phyloP scores from a whole-genome alignment of 2,329 filamentous ascomycete species.

The Xylariaceae sp. region DNA sequence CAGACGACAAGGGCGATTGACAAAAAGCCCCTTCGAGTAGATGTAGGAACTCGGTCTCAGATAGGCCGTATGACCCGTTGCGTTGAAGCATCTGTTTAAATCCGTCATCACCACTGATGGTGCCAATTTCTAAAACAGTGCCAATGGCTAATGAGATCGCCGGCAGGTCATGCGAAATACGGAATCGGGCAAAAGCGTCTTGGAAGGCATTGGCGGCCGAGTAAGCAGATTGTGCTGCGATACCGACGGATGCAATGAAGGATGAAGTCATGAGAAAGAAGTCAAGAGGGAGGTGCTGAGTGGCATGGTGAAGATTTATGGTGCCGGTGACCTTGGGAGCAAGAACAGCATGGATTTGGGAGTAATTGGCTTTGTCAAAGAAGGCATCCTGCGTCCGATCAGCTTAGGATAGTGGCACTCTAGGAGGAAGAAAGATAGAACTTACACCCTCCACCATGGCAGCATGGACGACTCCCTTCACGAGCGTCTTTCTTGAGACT shows the following conservation, averaged over 20 bases:
- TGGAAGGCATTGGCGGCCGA: slow-evolving; percentile 11
- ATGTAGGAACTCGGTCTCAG: slow-evolving; percentile 11
- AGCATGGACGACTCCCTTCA: slow-evolving; percentile 8
- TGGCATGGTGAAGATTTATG: slow-evolving; percentile 10
- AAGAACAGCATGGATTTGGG: slow-evolving; percentile 4
- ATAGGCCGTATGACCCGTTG: slow-evolving; percentile 2
- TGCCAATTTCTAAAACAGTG: slow-evolving; percentile 9
- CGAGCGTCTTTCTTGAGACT: not conserved
- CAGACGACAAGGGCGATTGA: not conserved
- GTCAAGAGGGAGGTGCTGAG: slow-evolving; percentile 7
- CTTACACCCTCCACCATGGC: slow-evolving; percentile 12
- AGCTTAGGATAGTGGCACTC: not conserved
- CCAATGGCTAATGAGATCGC: slow-evolving; percentile 6
- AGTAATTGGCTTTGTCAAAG: slow-evolving; percentile 4
- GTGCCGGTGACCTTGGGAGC: slow-evolving; percentile 12
- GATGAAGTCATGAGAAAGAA: slow-evolving; percentile 14
- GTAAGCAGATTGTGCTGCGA: slow-evolving; percentile 6
- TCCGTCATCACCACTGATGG: not conserved
- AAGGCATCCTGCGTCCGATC: slow-evolving; percentile 7
- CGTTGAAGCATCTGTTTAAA: slow-evolving; percentile 9
- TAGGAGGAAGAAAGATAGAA: too few relatives aligned
- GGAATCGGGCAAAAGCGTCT: slow-evolving; percentile 7
- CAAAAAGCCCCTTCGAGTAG: slow-evolving; percentile 10
- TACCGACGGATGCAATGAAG: slow-evolving; percentile 20
- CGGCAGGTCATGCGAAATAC: slow-evolving; percentile 1